Evolutionary conservation across 2,329 filamentous ascomycete species (phyloP).

Genomic region (Cladophialophora immunda): DNA sequence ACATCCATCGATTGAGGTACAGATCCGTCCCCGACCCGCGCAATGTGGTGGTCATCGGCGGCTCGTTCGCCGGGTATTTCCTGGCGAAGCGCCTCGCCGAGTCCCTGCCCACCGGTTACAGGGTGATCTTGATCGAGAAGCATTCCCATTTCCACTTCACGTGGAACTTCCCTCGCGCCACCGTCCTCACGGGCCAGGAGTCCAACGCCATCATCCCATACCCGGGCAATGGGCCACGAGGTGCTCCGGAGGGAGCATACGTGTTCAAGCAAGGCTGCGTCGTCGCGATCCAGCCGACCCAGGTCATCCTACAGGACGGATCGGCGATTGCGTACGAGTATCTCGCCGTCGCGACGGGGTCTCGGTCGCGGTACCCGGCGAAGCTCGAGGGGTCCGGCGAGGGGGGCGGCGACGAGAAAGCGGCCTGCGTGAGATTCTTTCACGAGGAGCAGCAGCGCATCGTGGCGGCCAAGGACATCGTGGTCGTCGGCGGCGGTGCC

Average conservation of each 20-base stretch:
- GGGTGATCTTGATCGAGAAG: conserved; percentile 66
- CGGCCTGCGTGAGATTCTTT: conserved; percentile 32
- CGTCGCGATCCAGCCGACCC: conserved; percentile 47
- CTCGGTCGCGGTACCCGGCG: conserved; percentile 41
- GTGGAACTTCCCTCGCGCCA: conserved; percentile 68
- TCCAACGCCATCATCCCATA: conserved; percentile 70
- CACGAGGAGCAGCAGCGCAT: conserved; percentile 44
- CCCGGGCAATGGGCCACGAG: conserved; percentile 50
- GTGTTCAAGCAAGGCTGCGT: conserved; percentile 57
- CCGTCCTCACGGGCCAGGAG: conserved; percentile 65
- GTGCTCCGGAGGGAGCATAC: conserved; percentile 48
- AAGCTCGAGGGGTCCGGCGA: background rate
- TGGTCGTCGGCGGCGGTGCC: conserved; percentile 58
- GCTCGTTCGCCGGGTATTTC: conserved; percentile 65
- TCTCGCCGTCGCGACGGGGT: conserved; percentile 67
- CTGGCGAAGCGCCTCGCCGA: conserved; percentile 59
- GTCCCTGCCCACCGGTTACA: conserved; percentile 60
- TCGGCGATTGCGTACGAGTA: conserved; percentile 62
- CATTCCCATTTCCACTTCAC: conserved; percentile 70
- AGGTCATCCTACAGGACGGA: conserved; percentile 54
- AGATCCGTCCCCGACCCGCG: conserved; percentile 26
- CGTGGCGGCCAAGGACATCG: conserved; percentile 57
- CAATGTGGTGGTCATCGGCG: conserved; percentile 55
- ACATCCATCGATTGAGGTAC: conserved; percentile 36
- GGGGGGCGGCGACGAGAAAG: conserved; percentile 26